Base-by-base conservation (phyloP, 1,284 basidiomycete species). In the Thecaphora thlaspeos region DNA sequence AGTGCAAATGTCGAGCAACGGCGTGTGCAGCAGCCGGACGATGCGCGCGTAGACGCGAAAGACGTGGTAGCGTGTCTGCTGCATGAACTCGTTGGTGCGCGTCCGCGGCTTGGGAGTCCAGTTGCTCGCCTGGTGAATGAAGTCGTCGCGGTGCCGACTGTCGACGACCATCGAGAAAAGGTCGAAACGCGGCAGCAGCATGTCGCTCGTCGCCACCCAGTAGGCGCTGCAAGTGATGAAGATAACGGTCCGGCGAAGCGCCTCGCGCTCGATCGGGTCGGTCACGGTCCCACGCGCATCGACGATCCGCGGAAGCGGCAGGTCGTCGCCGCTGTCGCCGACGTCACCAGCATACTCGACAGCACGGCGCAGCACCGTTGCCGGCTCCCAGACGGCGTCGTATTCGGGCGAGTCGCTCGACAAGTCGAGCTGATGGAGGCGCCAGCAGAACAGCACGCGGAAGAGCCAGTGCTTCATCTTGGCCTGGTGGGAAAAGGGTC, bases 51-150 rank as follows among this genome's bases (percentile, higher is more conserved):
- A 68, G 15, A 55, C 60, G 24, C 53, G 61, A 46, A 63, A 68
- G 47, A 56, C 56, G 19, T 63, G 46, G 40, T 62, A 55, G 11
- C 57, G 62, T 26, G 61, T 64, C 47, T 60, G 60, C 34, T 57
- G 46, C 36, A 63, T 51, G 41, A 45, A 60, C 10, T 60, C 59
- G 46, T 61, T 61, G 22, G 62, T 61, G n/a, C 48, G 52, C 14
- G 50, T 47, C 40, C 54, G 66, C 28, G 53, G 17, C 45, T 59
- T 65, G 42, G 62, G 55, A 4, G 57, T 62, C 69, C 69, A 69
- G 17, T 61, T 61, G 34, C 61, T 66, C n/a, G 55, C 57, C n/a
- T 54, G 50, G 41, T 71, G 69, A 32, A 71, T 71, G 28, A 42
- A 55, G 36, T 71, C 59, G 43, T 71, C 69, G 18, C 50, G 51